Percentiles rank a stretch among this genome's conserved stretches.
Conservation (phyloP, 371 early-diverging fungal species). For the Apophysomyces ossiformis region DNA sequence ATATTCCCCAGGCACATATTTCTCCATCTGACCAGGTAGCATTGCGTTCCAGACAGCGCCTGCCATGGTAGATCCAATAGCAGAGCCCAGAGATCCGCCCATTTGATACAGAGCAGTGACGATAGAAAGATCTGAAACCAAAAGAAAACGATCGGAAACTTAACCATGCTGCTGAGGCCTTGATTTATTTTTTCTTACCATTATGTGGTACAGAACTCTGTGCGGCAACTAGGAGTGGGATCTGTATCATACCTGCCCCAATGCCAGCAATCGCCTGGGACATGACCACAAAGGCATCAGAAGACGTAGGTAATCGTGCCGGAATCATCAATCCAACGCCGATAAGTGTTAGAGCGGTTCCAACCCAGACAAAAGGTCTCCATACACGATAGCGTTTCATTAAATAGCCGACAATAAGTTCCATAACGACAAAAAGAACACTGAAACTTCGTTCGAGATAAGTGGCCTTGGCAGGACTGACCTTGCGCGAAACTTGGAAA, state of each 20-base stretch:
- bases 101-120: slow-evolving; percentile 40
- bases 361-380: slow-evolving; percentile 58
- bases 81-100: slow-evolving; percentile 39
- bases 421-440: slow-evolving; percentile 34
- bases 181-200: slow-evolving; percentile 19
- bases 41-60: slow-evolving; percentile 46
- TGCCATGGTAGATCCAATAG: slow-evolving; percentile 41
- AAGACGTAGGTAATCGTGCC: slow-evolving; percentile 37
- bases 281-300: slow-evolving; percentile 36
- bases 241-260: slow-evolving; percentile 40
- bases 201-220: slow-evolving; percentile 44
- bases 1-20: slow-evolving; percentile 46
- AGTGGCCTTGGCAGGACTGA: slow-evolving; percentile 25
- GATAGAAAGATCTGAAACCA: slow-evolving; percentile 35
- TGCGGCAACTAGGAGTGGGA: slow-evolving; percentile 37
- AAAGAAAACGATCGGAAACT: background rate
- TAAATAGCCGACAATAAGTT: slow-evolving; percentile 35
- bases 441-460: slow-evolving; percentile 43
- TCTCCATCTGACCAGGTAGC: slow-evolving; percentile 32
- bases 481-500: slow-evolving; percentile 50
- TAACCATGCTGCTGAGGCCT: too few relatives aligned
- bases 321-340: slow-evolving; percentile 51
- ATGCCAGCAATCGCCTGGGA: slow-evolving; percentile 47
- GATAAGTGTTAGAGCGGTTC: slow-evolving; percentile 55
- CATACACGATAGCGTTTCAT: slow-evolving; percentile 49